phyloP scores from a whole-genome alignment of 2,329 filamentous ascomycete species.

The Cladosporium sphaerospermum region DNA sequence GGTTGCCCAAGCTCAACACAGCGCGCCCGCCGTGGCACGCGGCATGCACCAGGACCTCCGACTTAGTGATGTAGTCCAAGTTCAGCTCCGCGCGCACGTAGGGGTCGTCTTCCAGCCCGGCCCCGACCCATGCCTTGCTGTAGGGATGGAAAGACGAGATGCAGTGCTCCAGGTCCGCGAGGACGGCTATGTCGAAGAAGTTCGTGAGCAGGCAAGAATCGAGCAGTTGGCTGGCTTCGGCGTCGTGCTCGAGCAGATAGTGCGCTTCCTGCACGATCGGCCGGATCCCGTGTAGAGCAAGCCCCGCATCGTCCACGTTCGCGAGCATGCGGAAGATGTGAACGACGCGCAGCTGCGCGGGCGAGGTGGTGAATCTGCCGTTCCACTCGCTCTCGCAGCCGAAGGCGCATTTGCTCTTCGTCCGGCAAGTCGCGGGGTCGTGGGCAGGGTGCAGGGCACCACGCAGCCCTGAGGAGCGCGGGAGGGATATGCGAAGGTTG shows the following conservation, averaged over 20 bases:
- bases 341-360: background rate
- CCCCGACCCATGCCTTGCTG: background rate
- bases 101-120: background rate
- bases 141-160: slow-evolving; percentile 16
- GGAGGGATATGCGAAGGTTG: slow-evolving; percentile 13
- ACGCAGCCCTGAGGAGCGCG: slow-evolving; percentile 18
- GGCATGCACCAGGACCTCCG: slow-evolving; percentile 9
- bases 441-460: background rate
- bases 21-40: background rate
- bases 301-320: slow-evolving; percentile 11
- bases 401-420: background rate
- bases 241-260: slow-evolving; percentile 25
- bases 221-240: slow-evolving; percentile 18
- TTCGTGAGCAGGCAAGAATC: slow-evolving; percentile 20
- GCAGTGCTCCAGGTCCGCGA: slow-evolving; percentile 19
- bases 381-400: background rate
- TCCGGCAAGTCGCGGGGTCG: background rate
- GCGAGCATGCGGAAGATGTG: background rate
- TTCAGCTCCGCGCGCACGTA: background rate
- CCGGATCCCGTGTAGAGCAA: slow-evolving; percentile 17
- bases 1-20: background rate
- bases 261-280: slow-evolving; percentile 23
- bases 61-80: background rate
- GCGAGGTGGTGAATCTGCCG: background rate
- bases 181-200: slow-evolving; percentile 25